These are phyloP conservation scores for Fusarium piperis DNA, from an alignment of 2,329 filamentous ascomycete species.

Conservation along the genomic window DNA sequence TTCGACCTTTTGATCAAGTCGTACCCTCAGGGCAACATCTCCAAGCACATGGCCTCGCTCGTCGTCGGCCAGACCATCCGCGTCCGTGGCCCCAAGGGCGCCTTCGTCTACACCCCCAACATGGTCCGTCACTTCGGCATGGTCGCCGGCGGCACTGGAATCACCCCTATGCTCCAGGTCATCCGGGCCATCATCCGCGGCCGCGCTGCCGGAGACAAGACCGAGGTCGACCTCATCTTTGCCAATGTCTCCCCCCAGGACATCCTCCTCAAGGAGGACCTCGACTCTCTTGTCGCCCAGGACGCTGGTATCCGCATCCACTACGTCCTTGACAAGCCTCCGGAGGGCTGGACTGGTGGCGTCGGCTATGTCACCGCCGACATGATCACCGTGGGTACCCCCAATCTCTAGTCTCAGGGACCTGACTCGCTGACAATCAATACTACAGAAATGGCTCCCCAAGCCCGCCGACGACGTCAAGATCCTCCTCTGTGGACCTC, in stretches of 20 bases:
- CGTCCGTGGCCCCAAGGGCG: slow-evolving; percentile 93
- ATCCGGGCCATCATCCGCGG: slow-evolving; percentile 89
- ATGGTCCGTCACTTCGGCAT: slow-evolving; percentile 97
- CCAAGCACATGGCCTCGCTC: slow-evolving; percentile 86
- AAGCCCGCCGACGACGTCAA: slow-evolving; percentile 88
- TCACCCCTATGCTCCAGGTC: slow-evolving; percentile 98
- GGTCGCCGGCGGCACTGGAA: slow-evolving; percentile 97
- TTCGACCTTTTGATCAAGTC: slow-evolving; percentile 98
- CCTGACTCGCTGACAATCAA: slow-evolving; percentile 32
- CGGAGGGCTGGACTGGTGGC: slow-evolving; percentile 89
- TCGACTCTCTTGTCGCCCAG: slow-evolving; percentile 80
- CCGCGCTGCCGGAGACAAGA: slow-evolving; percentile 80
- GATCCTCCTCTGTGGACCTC: slow-evolving; percentile 92
- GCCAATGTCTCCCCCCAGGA: slow-evolving; percentile 95
- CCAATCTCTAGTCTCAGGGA: slow-evolving; percentile 20
- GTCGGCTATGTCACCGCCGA: slow-evolving; percentile 95
- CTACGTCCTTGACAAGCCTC: slow-evolving; percentile 97
- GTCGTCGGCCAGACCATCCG: slow-evolving; percentile 87
- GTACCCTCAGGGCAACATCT: slow-evolving; percentile 97
- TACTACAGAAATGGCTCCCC: slow-evolving; percentile 76
- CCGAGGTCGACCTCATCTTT: slow-evolving; percentile 93
- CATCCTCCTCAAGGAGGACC: slow-evolving; percentile 91
- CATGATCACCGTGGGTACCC: slow-evolving; percentile 81
- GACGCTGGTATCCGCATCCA: slow-evolving; percentile 87
- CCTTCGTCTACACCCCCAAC: slow-evolving; percentile 97